Evolutionary conservation across 2,329 filamentous ascomycete genomes (phyloP), one percentile per base, ranked within the genome.

Genomic region (Botryotinia globosa): DNA sequence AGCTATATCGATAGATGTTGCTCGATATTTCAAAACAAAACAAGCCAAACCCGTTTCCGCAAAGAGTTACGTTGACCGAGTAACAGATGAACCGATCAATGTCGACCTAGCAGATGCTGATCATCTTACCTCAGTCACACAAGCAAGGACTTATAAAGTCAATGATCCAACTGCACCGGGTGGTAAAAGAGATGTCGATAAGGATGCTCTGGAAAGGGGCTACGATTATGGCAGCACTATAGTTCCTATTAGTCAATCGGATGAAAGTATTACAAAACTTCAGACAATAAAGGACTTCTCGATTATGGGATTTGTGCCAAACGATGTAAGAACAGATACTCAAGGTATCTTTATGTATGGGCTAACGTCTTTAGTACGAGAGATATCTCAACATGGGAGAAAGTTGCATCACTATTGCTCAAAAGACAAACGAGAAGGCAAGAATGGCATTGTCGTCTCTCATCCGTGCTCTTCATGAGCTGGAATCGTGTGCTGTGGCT

Each of bases 161-260:
- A 88, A 91, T 54, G 93, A 98, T 74, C 87, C 91, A 8, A 85
- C 87, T 56, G 90, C 90, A 0, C 90, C 91, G 0, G 94, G 93
- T 25, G 92, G 92, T 20, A 97, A 95, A 82, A 87, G 87, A 71
- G 93, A 97, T 70, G 90, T 99, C 39, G 89, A 92, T 42, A 89
- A 90, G 73, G 94, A 97, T 22, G 89, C 93, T 25, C 86, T 99
- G 54, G 93, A 93, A n/a, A 97, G 94, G 81, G 96, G 96, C 0
- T 99, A 95, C 79, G 91, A 94, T 79, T 99, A 99, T 80, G 96
- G 96, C 63, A 88, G 94, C 72, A 98, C 95, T 0, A 94, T 93
- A 3, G 95, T 99, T 1, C 91, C 92, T 76, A 97, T 99, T 77
- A 93, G 89, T 76, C 91, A 94, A 77, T 92, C 92, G 0, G 95